Conservation (phyloP, 2,329 filamentous ascomycete genomes). For the Verticillium isaacii region DNA sequence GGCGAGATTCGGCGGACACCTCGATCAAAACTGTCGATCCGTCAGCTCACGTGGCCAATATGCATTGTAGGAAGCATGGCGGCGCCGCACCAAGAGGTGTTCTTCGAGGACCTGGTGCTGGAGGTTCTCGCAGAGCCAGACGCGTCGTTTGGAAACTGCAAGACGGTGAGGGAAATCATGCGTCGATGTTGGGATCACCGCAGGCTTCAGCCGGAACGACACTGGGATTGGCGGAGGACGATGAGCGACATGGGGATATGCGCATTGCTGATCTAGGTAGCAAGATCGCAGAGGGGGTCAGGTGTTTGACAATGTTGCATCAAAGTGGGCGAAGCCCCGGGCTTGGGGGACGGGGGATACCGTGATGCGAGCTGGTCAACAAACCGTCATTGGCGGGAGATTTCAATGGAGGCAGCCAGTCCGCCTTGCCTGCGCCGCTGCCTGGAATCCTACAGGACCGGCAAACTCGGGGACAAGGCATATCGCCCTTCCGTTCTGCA, state of each 20-base stretch:
- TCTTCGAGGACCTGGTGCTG: slow-evolving; percentile 4
- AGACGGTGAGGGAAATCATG: background rate
- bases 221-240: background rate
- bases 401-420: background rate
- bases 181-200: background rate
- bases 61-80: slow-evolving; percentile 7
- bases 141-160: slow-evolving; percentile 5
- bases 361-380: background rate
- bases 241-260: background rate
- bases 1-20: slow-evolving; percentile 1
- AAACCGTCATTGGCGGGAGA: background rate
- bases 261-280: background rate
- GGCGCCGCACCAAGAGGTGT: background rate
- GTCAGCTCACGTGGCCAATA: slow-evolving; percentile 7
- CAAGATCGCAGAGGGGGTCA: background rate
- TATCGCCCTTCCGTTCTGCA: background rate
- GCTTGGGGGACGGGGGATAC: background rate
- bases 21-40: background rate
- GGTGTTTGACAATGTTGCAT: too few relatives aligned
- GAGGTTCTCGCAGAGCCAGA: slow-evolving; percentile 3
- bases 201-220: background rate
- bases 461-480: background rate
- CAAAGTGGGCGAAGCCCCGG: too few relatives aligned
- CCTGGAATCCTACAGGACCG: background rate
- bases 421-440: background rate